A percentile compares a stretch with the other conserved stretches of the same genome.
phyloP scores from a whole-genome alignment of 305 asterid species.

The Ilex paraguariensis region DNA sequence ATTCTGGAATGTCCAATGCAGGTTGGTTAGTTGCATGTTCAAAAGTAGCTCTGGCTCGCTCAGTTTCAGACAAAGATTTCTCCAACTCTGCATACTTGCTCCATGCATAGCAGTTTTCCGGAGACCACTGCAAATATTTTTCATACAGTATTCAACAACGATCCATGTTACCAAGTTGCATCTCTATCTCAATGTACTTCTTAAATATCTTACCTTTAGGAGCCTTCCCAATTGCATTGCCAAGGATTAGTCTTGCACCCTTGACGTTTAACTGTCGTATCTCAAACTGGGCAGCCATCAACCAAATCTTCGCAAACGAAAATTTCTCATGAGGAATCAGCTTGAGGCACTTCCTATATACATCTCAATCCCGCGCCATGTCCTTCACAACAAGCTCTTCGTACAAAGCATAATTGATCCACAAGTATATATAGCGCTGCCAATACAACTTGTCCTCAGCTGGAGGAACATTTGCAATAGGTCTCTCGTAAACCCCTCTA shows the following conservation, averaged over 20 bases:
- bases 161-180: slow-evolving; percentile 80
- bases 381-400: slow-evolving; percentile 77
- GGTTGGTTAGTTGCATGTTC: slow-evolving; percentile 94
- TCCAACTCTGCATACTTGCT: slow-evolving; percentile 85
- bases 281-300: slow-evolving; percentile 81
- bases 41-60: slow-evolving; percentile 72
- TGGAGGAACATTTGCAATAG: slow-evolving; percentile 75
- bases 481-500: slow-evolving; percentile 75
- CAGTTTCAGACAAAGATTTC: slow-evolving; percentile 72
- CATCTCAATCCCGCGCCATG: slow-evolving; percentile 58
- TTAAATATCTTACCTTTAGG: slow-evolving; percentile 93
- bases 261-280: slow-evolving; percentile 65
- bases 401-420: slow-evolving; percentile 78
- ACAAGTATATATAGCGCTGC: slow-evolving; percentile 77
- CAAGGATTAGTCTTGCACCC: slow-evolving; percentile 69
- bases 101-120: slow-evolving; percentile 94
- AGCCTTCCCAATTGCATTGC: slow-evolving; percentile 85
- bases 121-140: slow-evolving; percentile 83
- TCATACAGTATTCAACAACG: slow-evolving; percentile 80
- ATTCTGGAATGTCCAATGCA: slow-evolving; percentile 92
- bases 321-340: slow-evolving; percentile 63
- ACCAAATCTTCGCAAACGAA: slow-evolving; percentile 77
- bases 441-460: slow-evolving; percentile 78
- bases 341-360: slow-evolving; percentile 71
- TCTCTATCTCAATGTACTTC: slow-evolving; percentile 90